Evolutionary conservation across 495 filamentous ascomycete genomes (phyloP), one percentile per base, ranked within the genome.

Genomic region (Penicillium bialowiezense): DNA sequence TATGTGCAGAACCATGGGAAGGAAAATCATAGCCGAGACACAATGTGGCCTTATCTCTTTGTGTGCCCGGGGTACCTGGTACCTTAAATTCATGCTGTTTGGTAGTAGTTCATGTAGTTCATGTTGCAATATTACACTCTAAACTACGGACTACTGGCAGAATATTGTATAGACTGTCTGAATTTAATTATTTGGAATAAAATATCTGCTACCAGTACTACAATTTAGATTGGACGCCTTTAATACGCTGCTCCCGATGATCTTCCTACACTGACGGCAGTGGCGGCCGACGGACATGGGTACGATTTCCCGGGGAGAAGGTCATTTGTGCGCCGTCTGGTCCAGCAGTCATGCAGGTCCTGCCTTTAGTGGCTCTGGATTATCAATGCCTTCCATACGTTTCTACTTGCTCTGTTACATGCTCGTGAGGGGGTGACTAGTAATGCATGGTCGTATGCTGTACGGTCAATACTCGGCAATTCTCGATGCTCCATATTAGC

Each of bases 221-320:
- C n/a, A n/a, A n/a, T n/a, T n/a, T n/a, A n/a, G n/a, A n/a, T n/a
- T n/a, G n/a, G n/a, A n/a, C n/a, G n/a, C n/a, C 42, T 35, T 29
- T 29, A 44, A 18, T 44, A 40, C 42, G 7, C 20, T 34, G 5
- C 46, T 44, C 40, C 58, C 54, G 55, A 55, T 55, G 58, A 62
- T 62, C 58, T 58, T 55, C 53, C 42, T 51, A 33, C 47, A 46
- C 50, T 59, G 59, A 59, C 59, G 59, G 59, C 59, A 63, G 59
- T 62, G 59, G 59, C 59, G 56, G 56, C 44, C 48, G 32, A 34
- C 15, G 17, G 40, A 57, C 52, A 41, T 40, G 50, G 53, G 48
- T 50, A 34, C 46, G 31, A 34, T 40, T 32, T 33, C 44, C 56
- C 48, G 39, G 55, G 38, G 47, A 37, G 14, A 33, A 31, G 23